Evolutionary conservation across 78 protist species (phyloP).

Genomic region (Tieghemostelium lacteum): DNA sequence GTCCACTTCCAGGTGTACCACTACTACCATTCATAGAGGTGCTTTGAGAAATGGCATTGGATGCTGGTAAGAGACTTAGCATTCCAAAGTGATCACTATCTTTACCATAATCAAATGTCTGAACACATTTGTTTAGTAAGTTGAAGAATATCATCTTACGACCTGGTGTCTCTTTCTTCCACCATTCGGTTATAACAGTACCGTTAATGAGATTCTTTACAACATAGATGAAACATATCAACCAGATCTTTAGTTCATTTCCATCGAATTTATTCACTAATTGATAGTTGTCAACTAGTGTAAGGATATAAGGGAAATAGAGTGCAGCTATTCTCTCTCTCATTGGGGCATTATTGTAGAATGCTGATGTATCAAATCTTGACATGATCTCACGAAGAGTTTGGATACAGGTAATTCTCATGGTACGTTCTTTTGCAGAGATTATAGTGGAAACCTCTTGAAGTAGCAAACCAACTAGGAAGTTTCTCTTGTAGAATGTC

Average conservation of each 20-base stretch:
- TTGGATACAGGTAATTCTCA: conserved; percentile 25
- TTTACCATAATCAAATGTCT: conserved; percentile 29
- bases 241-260: conserved; percentile 25
- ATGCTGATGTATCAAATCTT: neutral
- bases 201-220: conserved; percentile 70
- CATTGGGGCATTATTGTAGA: conserved; percentile 35
- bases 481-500: conserved; percentile 49
- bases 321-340: conserved; percentile 64
- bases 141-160: conserved; percentile 41
- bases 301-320: conserved; percentile 59
- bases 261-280: conserved; percentile 1
- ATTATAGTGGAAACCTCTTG: conserved; percentile 50
- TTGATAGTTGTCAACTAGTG: conserved; percentile 28
- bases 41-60: neutral
- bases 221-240: conserved; percentile 58
- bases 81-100: neutral
- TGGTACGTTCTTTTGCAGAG: conserved; percentile 14
- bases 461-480: conserved; percentile 59
- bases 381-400: conserved; percentile 48
- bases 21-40: neutral
- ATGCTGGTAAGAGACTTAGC: neutral
- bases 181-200: conserved; percentile 63
- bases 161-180: conserved; percentile 59
- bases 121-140: conserved; percentile 16
- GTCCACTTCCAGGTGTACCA: neutral